Evolutionary conservation across 768 basidiomycete species (phyloP).

Genomic region (Leccinum aurantiacum): DNA sequence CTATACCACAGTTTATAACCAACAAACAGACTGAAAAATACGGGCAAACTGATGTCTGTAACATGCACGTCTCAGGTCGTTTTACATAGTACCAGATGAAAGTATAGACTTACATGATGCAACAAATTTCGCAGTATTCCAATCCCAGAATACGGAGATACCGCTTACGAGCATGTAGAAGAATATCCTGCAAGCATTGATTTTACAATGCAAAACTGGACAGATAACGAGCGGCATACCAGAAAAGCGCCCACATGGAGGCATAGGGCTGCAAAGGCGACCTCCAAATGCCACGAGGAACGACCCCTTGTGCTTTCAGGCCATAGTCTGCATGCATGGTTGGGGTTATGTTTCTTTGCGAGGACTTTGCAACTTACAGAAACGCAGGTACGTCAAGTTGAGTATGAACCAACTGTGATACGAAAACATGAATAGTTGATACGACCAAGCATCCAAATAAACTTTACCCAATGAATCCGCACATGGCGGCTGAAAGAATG

Average conservation of each 20-base stretch:
- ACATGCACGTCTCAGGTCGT: neutral
- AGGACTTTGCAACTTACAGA: conserved; percentile 45
- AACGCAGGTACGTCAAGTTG: conserved; percentile 71
- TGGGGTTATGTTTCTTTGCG: conserved; percentile 34
- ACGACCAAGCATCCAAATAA: conserved; percentile 32
- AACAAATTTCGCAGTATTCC: conserved; percentile 53
- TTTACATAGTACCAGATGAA: neutral
- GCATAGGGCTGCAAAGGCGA: conserved; percentile 65
- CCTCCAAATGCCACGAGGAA: conserved; percentile 61
- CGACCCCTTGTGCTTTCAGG: conserved; percentile 42
- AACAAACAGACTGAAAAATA: conserved; percentile 47
- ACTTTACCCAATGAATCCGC: conserved; percentile 53
- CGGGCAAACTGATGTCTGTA: conserved; percentile 37
- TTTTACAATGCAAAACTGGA: conserved; percentile 2
- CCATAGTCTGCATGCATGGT: conserved; percentile 12
- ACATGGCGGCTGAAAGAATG: conserved; percentile 44
- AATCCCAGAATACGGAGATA: conserved; percentile 62
- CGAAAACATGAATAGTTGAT: conserved; percentile 46
- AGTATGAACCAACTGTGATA: conserved; percentile 59
- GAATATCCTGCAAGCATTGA: conserved; percentile 15
- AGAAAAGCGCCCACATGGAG: conserved; percentile 68
- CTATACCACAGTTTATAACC: conserved; percentile 41
- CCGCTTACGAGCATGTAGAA: conserved; percentile 61
- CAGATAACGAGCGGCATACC: conserved; percentile 45
- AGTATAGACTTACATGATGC: conserved; percentile 35